Evolutionary conservation across 352 stramenopile genomes (phyloP).

Genomic region (Phytophthora uliginosa): DNA sequence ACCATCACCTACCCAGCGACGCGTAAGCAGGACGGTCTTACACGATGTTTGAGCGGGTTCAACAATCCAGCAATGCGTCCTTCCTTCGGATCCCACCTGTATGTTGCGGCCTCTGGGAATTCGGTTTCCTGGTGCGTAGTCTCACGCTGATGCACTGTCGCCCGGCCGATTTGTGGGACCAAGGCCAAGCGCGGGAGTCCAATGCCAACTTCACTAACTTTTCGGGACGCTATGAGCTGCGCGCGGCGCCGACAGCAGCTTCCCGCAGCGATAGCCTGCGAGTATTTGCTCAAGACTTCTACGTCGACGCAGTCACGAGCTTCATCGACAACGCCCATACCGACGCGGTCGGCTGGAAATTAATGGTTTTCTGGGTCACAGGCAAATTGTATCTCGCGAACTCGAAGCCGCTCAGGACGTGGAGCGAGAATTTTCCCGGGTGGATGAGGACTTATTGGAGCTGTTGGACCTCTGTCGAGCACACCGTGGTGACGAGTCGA

Average conservation of each 20-base stretch:
- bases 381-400: not conserved
- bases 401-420: not conserved
- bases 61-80: too few species aligned
- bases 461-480: constrained; percentile 1
- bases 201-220: not conserved
- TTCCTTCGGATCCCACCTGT: too few species aligned
- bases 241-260: too few species aligned
- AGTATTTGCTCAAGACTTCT: not conserved
- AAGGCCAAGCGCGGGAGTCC: too few species aligned
- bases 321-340: not conserved
- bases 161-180: too few species aligned
- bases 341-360: not conserved
- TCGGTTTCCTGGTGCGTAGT: too few species aligned
- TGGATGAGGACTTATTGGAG: constrained; percentile 14
- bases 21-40: too few species aligned
- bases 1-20: too few species aligned
- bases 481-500: not conserved
- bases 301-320: not conserved
- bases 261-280: not conserved
- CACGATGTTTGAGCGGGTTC: too few species aligned
- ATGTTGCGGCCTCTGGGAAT: too few species aligned
- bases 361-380: not conserved
- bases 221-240: not conserved
- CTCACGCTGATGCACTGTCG: too few species aligned
- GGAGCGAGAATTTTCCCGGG: constrained; percentile 5